Evolutionary conservation across 768 basidiomycete species (phyloP), one percentile per base, ranked within the genome.

Genomic region (Tulasnella calospora): DNA sequence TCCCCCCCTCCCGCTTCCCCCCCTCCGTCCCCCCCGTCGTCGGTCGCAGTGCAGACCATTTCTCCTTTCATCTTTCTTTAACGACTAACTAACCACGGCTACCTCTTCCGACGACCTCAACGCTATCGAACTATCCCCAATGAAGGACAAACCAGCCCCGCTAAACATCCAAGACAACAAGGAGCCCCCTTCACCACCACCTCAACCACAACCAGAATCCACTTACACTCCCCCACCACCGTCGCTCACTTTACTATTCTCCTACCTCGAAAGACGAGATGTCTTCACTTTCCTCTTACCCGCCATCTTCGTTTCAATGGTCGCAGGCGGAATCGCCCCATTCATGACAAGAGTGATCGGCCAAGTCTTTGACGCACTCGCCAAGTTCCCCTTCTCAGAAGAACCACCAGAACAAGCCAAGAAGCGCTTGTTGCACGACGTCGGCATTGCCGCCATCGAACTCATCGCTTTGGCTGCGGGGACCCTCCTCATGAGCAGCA

Each of bases 311-410:
- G 86, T 90, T 17, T 92, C 94, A 27, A 77, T 92, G 67, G 85
- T 88, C 73, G 88, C 91, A 3, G 92, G 93, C 47, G 89, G 90
- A 41, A 87, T 94, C 76, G 92, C 92, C 0, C 94, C 95, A 0
- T 92, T 92, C 87, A 95, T 96, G 94, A 94, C 94, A 9, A 86
- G 89, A 41, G 89, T 94, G 81, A 86, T 95, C 80, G 94, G 95
- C 47, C 88, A 90, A 73, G 90, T 90, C 0, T 95, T 96, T 84
- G 87, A 92, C 80, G 86, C 89, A 0, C 93, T 95, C 80, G 88
- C 92, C 7, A 82, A 83, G 0, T 93, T 89, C 83, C 87, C 90
- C 27, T 82, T 86, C 44, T 78, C 85, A 17, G 81, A 83, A 21
- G 81, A 85, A 75, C 85, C 88, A 12, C 80, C 87, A 3, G 82